Evolutionary conservation across 371 early-diverging fungal species (phyloP).

Genomic region (Capniomyces stellatus): DNA sequence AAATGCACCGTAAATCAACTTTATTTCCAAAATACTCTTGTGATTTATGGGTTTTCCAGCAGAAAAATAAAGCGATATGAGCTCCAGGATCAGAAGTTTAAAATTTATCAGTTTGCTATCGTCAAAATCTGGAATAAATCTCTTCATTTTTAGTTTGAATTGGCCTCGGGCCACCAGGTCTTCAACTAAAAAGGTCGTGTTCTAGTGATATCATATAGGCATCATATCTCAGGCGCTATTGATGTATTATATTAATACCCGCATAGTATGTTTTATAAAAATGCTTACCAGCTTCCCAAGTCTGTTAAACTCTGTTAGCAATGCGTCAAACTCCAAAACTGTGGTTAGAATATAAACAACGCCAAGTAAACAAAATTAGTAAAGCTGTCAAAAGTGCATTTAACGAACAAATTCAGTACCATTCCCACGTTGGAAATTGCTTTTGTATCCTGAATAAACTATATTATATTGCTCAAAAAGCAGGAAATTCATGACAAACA

Average conservation of each 20-base stretch:
- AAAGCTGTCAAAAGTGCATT: no score
- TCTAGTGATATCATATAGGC: no score
- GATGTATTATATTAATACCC: no score
- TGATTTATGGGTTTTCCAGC: neutral
- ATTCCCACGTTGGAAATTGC: no score
- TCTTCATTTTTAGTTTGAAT: neutral
- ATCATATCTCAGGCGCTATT: no score
- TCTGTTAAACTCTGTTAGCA: neutral
- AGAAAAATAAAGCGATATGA: neutral
- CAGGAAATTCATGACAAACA: no score
- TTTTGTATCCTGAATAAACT: no score
- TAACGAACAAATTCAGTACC: no score
- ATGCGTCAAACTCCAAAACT: neutral
- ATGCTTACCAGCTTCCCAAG: neutral
- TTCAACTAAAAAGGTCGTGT: no score
- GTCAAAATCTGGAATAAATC: neutral
- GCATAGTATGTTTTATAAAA: neutral
- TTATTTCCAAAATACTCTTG: neutral
- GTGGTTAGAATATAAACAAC: no score
- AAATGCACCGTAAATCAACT: neutral
- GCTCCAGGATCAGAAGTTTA: neutral
- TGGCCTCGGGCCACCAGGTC: neutral
- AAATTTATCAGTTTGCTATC: neutral
- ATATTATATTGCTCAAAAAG: no score
- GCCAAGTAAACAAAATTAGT: no score